Conservation (phyloP, 192 early-diverging fungal species). For the Coemansia sp. region DNA sequence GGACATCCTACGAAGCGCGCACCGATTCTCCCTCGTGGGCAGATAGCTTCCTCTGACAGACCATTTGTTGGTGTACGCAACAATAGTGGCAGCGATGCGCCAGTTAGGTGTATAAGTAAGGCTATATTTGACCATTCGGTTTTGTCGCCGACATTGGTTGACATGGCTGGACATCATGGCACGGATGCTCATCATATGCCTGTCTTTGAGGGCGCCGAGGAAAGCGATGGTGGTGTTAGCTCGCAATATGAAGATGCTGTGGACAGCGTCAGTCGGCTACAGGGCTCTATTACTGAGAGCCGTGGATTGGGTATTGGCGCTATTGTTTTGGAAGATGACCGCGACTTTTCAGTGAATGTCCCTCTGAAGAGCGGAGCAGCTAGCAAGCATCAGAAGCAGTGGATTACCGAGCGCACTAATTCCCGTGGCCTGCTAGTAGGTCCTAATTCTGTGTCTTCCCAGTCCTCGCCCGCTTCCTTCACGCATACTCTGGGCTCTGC, state of each 20-base stretch:
- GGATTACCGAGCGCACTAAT: neutral
- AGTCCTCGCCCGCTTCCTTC: slow-evolving; percentile 30
- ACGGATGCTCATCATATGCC: neutral
- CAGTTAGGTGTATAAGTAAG: neutral
- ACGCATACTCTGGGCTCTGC: slow-evolving; percentile 2
- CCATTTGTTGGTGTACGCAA: too few relatives aligned
- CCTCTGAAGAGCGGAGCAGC: too few relatives aligned
- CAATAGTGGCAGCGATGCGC: neutral
- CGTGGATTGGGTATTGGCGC: too few relatives aligned
- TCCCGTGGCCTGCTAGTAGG: slow-evolving; percentile 22
- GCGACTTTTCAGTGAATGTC: too few relatives aligned
- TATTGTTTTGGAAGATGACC: too few relatives aligned
- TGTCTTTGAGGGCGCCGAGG: neutral
- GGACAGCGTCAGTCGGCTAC: neutral
- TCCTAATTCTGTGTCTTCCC: slow-evolving; percentile 36
- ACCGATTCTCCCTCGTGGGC: slow-evolving; percentile 2
- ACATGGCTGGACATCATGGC: too few relatives aligned
- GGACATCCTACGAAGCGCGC: neutral
- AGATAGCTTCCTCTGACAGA: neutral
- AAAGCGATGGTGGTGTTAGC: neutral
- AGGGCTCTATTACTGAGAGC: too few relatives aligned
- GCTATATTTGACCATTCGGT: too few relatives aligned
- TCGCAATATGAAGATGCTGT: neutral
- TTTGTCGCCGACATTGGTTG: too few relatives aligned
- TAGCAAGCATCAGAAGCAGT: neutral